Evolutionary conservation across 176 grass and related monocot genomes (phyloP), one percentile per base, ranked within the genome.

Genomic region (Otatea glauca): DNA sequence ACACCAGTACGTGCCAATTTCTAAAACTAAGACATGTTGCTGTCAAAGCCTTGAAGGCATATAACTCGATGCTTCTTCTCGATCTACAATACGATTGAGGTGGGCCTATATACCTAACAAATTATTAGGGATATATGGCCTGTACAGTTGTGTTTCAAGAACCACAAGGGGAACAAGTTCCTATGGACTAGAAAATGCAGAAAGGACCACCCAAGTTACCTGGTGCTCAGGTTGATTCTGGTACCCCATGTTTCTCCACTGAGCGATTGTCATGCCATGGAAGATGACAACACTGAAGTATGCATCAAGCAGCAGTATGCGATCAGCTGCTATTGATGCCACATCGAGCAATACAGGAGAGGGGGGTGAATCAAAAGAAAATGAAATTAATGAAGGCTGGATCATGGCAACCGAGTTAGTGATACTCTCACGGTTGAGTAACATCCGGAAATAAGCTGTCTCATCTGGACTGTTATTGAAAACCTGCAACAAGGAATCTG

Each of bases 401-500:
- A 99, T 99, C 96, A 99, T 99, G 10, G 91, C 96, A 79, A 96
- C 91, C 0, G 96, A 99, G 76, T 99, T 99, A 25, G 91, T 89
- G 47, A 99, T 77, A 77, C 89, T 96, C 88, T 99, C 96, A 37
- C 93, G 84, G 76, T 99, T 96, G 81, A 99, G 91, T 86, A 99
- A 77, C 91, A 99, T 99, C 63, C 93, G 86, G 78, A 99, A 99
- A 90, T 92, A 99, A 47, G 96, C 96, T 9, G 96, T 99, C 75
- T 99, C 96, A 75, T 99, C 96, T 61, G 96, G 96, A 87, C 96
- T 99, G 72, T 99, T 99, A 84, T 96, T 99, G 79, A 94, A 99
- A 75, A 99, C 96, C 96, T 99, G 91, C 49, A 54, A 81, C n/a
- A 86, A 43, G 56, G 72, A 79, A 86, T 10, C 29, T 32, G 17